Evolutionary conservation across 306 rosid species (phyloP).

Genomic region (Quercus variabilis): DNA sequence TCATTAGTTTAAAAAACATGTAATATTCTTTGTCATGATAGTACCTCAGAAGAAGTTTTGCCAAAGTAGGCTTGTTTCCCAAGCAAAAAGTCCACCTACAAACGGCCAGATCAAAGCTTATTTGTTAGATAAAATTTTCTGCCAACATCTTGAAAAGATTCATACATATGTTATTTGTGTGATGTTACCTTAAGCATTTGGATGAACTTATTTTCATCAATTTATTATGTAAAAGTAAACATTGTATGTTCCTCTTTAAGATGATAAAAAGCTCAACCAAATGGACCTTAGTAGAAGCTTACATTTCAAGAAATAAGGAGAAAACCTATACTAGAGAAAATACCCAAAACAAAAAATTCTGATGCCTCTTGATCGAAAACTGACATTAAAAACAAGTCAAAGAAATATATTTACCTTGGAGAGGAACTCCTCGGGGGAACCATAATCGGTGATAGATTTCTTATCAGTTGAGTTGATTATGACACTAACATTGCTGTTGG

Average conservation of each 20-base stretch:
- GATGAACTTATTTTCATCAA: too few relatives aligned
- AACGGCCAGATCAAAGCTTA: constrained; percentile 12
- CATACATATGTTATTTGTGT: not conserved
- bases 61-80: constrained; percentile 90
- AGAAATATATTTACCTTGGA: constrained; percentile 35
- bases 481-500: constrained; percentile 64
- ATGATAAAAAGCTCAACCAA: too few relatives aligned
- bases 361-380: not conserved
- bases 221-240: too few relatives aligned
- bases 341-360: not conserved
- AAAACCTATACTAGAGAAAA: not conserved
- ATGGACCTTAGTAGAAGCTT: too few relatives aligned
- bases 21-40: not conserved
- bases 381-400: too few relatives aligned
- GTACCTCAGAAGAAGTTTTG: constrained; percentile 92
- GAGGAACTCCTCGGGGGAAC: constrained; percentile 80
- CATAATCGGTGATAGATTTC: constrained; percentile 79
- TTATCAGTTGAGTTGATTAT: constrained; percentile 71
- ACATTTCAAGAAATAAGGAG: not conserved
- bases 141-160: not conserved
- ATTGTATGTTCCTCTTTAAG: too few relatives aligned
- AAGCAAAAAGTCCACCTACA: constrained; percentile 85
- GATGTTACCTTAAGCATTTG: too few relatives aligned
- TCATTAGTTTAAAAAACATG: not conserved
- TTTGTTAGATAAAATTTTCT: constrained; percentile 14